phyloP scores from a whole-genome alignment of 768 basidiomycete species.

The Sutorius australiensis region DNA sequence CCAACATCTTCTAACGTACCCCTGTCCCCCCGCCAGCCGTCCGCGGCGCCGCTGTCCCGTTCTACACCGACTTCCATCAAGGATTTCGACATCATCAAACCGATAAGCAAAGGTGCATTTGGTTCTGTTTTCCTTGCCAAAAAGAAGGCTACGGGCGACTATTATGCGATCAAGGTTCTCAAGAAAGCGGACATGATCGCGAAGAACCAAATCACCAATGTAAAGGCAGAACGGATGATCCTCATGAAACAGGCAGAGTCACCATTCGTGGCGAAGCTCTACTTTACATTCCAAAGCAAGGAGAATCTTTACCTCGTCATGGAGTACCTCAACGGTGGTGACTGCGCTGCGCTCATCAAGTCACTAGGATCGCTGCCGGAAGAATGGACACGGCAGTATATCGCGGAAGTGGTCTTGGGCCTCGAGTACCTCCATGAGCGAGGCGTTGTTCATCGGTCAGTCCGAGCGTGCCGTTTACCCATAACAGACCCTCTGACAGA shows the following conservation, averaged over 20 bases:
- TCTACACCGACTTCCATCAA: constrained; percentile 90
- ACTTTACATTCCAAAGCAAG: constrained; percentile 99
- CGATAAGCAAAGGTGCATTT: constrained; percentile 98
- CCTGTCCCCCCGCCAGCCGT: constrained; percentile 83
- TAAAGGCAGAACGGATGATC: constrained; percentile 99
- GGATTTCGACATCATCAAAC: constrained; percentile 99
- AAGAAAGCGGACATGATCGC: constrained; percentile 99
- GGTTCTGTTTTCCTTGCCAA: constrained; percentile 98
- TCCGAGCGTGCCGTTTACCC: not conserved
- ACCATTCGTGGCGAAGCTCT: constrained; percentile 95
- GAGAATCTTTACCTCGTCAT: constrained; percentile 98
- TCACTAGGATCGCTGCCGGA: constrained; percentile 90
- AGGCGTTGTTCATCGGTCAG: constrained; percentile 94
- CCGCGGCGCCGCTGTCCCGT: constrained; percentile 71
- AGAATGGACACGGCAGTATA: constrained; percentile 95
- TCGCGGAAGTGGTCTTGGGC: constrained; percentile 93
- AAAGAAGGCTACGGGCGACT: constrained; percentile 97
- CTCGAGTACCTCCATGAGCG: constrained; percentile 95
- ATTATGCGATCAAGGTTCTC: constrained; percentile 99
- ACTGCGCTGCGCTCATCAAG: constrained; percentile 96
- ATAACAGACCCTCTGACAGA: not conserved
- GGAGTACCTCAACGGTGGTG: constrained; percentile 98
- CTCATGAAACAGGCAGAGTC: constrained; percentile 99
- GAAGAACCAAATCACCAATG: constrained; percentile 99
- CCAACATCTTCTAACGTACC: constrained; percentile 52